phyloP scores from a whole-genome alignment of 805 yeast species.

The Lipomyces sp. region DNA sequence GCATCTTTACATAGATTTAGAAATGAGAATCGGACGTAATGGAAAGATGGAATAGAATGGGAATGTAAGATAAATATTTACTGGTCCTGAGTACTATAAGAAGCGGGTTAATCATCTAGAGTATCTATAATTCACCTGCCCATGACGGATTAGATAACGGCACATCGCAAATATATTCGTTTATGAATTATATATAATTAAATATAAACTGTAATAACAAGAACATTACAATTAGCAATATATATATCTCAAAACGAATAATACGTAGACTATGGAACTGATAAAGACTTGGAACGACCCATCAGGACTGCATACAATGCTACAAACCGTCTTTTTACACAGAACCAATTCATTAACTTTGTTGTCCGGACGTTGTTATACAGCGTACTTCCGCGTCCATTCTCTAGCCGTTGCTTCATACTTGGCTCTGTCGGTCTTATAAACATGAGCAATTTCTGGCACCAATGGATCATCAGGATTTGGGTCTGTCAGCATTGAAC shows the following conservation, averaged over 20 bases:
- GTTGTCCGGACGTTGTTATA: constrained; percentile 49
- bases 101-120: not conserved
- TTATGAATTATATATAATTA: not conserved
- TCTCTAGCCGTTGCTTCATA: constrained; percentile 97
- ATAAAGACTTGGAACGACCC: not conserved
- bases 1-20: constrained; percentile 3
- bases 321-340: not conserved
- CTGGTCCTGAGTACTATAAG: not conserved
- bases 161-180: constrained; percentile 2
- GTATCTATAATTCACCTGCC: not conserved
- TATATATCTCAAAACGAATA: constrained; percentile 6
- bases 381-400: constrained; percentile 98
- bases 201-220: constrained; percentile 4
- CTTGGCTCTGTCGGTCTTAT: constrained; percentile 90
- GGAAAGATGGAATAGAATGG: not conserved
- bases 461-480: constrained; percentile 99
- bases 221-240: constrained; percentile 1
- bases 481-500: constrained; percentile 95
- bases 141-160: not conserved
- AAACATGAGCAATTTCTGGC: constrained; percentile 96
- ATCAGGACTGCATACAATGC: constrained; percentile 3
- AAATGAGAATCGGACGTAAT: not conserved
- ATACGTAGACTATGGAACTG: not conserved
- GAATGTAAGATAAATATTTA: no score
- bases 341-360: constrained; percentile 2